Evolutionary conservation across 2,329 filamentous ascomycete species (phyloP).

Genomic region (Exophiala oligosperma): DNA sequence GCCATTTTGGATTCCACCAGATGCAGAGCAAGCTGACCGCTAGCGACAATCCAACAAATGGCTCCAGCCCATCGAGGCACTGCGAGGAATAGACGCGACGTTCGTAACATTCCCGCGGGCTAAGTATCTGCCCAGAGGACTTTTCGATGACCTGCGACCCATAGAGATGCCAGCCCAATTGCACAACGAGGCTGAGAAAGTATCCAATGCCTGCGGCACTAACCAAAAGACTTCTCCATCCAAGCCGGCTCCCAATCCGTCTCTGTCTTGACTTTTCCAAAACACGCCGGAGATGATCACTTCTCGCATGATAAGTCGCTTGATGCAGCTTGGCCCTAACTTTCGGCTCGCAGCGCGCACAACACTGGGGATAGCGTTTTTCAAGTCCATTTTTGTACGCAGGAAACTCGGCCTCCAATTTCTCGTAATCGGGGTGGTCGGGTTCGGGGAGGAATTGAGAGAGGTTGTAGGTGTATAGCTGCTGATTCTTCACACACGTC

Average conservation of each 20-base stretch:
- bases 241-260: slow-evolving; percentile 37
- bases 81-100: slow-evolving; percentile 5
- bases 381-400: slow-evolving; percentile 73
- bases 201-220: slow-evolving; percentile 44
- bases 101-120: slow-evolving; percentile 11
- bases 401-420: slow-evolving; percentile 68
- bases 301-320: slow-evolving; percentile 77
- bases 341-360: slow-evolving; percentile 72
- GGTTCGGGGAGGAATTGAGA: slow-evolving; percentile 74
- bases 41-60: slow-evolving; percentile 33
- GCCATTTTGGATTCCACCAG: slow-evolving; percentile 53
- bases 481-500: slow-evolving; percentile 85
- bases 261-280: slow-evolving; percentile 61
- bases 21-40: slow-evolving; percentile 44
- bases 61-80: slow-evolving; percentile 20
- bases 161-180: slow-evolving; percentile 44
- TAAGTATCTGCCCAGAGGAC: slow-evolving; percentile 18
- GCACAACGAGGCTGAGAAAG: slow-evolving; percentile 44
- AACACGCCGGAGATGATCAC: slow-evolving; percentile 74
- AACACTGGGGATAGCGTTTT: slow-evolving; percentile 84
- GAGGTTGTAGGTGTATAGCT: slow-evolving; percentile 71
- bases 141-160: slow-evolving; percentile 33
- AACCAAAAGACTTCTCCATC: slow-evolving; percentile 47
- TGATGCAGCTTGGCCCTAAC: slow-evolving; percentile 69
- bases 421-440: slow-evolving; percentile 66